A percentile compares a stretch with the other conserved stretches of the same genome.
Conservation (phyloP, 2,329 filamentous ascomycete species). For the Cladosporium sp. region DNA sequence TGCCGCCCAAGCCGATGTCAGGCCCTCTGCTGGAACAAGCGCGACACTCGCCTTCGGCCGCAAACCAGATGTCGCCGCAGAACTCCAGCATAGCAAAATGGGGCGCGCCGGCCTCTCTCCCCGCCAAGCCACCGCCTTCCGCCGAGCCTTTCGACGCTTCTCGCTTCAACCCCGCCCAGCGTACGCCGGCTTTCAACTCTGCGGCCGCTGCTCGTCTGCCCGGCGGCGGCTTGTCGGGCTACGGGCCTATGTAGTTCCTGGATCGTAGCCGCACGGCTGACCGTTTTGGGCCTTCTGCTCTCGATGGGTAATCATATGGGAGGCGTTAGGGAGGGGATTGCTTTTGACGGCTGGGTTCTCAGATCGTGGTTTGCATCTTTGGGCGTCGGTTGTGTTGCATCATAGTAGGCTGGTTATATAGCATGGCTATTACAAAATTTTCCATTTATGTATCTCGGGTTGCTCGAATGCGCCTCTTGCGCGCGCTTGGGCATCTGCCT, state of each 20-base stretch:
- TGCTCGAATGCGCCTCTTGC: too few relatives aligned
- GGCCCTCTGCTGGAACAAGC: constrained; percentile 19
- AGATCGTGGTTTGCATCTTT: too few relatives aligned
- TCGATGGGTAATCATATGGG: too few relatives aligned
- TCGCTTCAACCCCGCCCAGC: constrained; percentile 9
- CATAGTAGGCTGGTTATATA: too few relatives aligned
- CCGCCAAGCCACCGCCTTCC: constrained; percentile 49
- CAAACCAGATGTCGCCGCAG: constrained; percentile 13
- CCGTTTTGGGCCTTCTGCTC: background rate
- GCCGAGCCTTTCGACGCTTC: constrained; percentile 24
- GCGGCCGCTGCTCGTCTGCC: constrained; percentile 12
- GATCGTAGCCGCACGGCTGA: background rate
- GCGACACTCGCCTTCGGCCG: constrained; percentile 20
- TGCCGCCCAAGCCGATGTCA: constrained; percentile 26
- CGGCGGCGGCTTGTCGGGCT: constrained; percentile 12
- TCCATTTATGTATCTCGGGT: too few relatives aligned
- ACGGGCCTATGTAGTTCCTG: constrained; percentile 16
- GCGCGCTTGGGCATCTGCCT: too few relatives aligned
- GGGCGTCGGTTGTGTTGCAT: too few relatives aligned
- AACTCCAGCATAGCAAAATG: constrained; percentile 47
- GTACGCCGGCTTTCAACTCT: constrained; percentile 13
- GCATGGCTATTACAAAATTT: too few relatives aligned
- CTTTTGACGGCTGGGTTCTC: too few relatives aligned
- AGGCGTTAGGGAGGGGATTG: too few relatives aligned
- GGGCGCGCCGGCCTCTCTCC: constrained; percentile 48